Percentiles rank a stretch among this genome's conserved stretches.
phyloP scores from a whole-genome alignment of 352 stramenopile species.

The Globisporangium alternatum region DNA sequence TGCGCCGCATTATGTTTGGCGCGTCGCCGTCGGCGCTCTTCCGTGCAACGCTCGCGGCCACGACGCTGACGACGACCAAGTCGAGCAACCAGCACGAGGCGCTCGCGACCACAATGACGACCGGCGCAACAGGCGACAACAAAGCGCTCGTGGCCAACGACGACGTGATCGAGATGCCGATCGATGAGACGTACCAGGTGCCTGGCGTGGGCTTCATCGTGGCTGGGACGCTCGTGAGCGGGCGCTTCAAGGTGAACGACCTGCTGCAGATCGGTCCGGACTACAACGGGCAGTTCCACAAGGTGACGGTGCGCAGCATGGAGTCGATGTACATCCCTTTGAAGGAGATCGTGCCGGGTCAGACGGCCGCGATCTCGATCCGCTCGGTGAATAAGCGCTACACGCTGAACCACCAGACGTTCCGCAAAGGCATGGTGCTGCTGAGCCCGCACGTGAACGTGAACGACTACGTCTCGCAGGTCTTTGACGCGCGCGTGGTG shows the following conservation, averaged over 20 bases:
- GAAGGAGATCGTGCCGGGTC: constrained; percentile 82
- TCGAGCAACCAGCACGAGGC: constrained; percentile 48
- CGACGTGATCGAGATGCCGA: constrained; percentile 81
- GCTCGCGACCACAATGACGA: constrained; percentile 15
- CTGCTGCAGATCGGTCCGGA: constrained; percentile 89
- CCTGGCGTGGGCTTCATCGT: constrained; percentile 94
- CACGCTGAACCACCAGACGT: constrained; percentile 73
- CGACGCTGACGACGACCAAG: constrained; percentile 60
- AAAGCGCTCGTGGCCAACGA: constrained; percentile 6
- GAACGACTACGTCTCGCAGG: constrained; percentile 65
- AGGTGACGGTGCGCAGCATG: constrained; percentile 82
- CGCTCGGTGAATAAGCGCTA: constrained; percentile 90
- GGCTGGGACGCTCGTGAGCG: constrained; percentile 92
- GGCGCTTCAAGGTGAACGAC: constrained; percentile 87
- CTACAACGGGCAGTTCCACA: constrained; percentile 86
- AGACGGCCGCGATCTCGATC: constrained; percentile 85
- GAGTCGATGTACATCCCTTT: constrained; percentile 90
- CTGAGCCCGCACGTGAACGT: constrained; percentile 80
- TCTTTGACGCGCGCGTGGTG: constrained; percentile 92
- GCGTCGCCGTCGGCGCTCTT: constrained; percentile 70
- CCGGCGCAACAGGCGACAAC: constrained; percentile 2
- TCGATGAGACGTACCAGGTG: constrained; percentile 90
- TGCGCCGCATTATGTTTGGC: constrained; percentile 68
- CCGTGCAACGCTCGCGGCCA: constrained; percentile 60
- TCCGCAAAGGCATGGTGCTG: constrained; percentile 93